Base-by-base conservation (phyloP, 2,329 filamentous ascomycete genomes). In the Fusarium sp. region DNA sequence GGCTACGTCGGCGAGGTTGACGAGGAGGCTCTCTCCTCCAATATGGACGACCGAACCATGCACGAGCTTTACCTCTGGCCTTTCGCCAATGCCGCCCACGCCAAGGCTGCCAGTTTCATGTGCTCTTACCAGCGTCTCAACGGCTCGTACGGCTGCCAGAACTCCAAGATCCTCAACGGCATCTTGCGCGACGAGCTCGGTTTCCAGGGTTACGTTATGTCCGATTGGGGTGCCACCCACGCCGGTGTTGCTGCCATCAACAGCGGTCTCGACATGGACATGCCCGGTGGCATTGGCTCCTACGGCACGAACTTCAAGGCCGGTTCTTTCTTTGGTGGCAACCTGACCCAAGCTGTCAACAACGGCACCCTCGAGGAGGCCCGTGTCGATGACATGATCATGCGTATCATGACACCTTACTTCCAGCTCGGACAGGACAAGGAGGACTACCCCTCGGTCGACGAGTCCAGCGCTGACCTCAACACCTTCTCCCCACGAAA, bases 91-190 rank as follows among this genome's bases (percentile, higher is more conserved):
- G 77, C 77, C 15, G 74, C 75, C 47, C 72, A 72, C 44, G 77
- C 78, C 12, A 72, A 75, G 38, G 75, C 75, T n/a, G 69, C 77
- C 5, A 75, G 72, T 28, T 67, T 88, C 65, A 90, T 90, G 88
- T 89, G 88, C 77, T 88, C 89, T 0, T 93, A 93, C 82, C 89
- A 93, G 74, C 90, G 92, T 73, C 77, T 94, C 78, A 97, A 97
- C 82, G 92, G 92, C 78, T 92, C 89, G 12, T 93, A 93, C 72
- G 85, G 80, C n/a, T 96, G 93, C 79, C 91, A 95, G 75, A 96
- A 96, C 82, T 91, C 89, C 34, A 89, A 91, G 74, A 79, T 91
- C 8, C 80, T 93, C 68, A 96, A 96, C 75, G 88, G 89, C 26
- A 80, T 96, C 4, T 81, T 96, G 65, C 95, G 95, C 80, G 85